Conservation (phyloP, 2,329 filamentous ascomycete genomes). For the Colletotrichum sp. region DNA sequence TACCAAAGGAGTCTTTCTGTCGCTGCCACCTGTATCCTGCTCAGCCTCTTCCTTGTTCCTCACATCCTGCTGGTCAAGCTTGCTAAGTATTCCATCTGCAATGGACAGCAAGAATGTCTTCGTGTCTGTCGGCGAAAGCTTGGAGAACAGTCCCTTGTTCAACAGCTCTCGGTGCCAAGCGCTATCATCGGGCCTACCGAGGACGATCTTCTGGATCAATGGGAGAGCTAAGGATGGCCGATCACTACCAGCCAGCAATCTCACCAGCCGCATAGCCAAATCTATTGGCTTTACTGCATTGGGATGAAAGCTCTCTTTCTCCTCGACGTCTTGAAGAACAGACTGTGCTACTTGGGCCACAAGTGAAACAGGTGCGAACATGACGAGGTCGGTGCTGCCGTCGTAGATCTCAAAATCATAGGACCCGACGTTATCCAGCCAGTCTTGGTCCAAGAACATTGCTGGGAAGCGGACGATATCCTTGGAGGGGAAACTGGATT, state of each 20-base stretch:
- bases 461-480: not conserved
- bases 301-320: not conserved
- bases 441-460: not conserved
- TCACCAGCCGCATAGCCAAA: not conserved
- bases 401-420: not conserved
- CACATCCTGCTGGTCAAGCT: not conserved
- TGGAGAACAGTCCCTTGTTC: not conserved
- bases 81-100: not conserved
- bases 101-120: not conserved
- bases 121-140: not conserved
- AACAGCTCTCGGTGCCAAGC: slow-evolving; percentile 3
- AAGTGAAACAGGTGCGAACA: not conserved
- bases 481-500: not conserved
- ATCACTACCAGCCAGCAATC: not conserved
- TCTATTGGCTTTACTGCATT: not conserved
- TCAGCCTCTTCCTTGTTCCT: not conserved
- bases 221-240: slow-evolving; percentile 1
- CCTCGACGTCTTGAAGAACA: not conserved
- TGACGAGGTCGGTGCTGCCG: not conserved
- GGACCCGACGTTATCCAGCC: not conserved
- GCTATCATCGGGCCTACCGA: not conserved
- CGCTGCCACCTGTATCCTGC: not conserved
- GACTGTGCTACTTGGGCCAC: not conserved
- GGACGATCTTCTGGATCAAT: not conserved
- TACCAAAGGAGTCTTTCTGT: not conserved